These are phyloP conservation scores for Vigna unguiculata DNA, from an alignment of 306 rosid species.

Conservation along the genomic window DNA sequence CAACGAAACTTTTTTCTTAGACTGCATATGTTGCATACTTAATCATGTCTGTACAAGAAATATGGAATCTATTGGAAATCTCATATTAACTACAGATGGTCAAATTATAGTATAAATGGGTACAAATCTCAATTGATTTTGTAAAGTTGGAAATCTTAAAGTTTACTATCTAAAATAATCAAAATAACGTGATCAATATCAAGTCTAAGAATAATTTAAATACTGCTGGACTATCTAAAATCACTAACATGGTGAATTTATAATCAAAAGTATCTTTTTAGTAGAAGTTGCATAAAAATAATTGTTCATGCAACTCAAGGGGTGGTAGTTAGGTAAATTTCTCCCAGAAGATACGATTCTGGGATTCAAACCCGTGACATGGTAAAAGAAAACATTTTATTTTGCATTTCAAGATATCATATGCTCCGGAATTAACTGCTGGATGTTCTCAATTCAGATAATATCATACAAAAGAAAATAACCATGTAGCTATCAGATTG, in stretches of 20 bases:
- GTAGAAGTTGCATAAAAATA: background rate
- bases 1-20: background rate
- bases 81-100: too few species aligned
- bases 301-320: background rate
- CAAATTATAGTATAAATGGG: too few species aligned
- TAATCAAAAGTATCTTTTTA: background rate
- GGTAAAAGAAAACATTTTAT: background rate
- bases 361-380: background rate
- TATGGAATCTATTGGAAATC: background rate
- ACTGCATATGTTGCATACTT: constrained; percentile 20
- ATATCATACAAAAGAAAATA: background rate
- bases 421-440: background rate
- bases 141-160: too few species aligned
- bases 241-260: background rate
- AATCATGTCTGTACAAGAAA: background rate
- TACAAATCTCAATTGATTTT: too few species aligned
- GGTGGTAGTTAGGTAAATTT: background rate
- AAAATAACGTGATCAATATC: background rate
- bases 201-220: constrained; percentile 18
- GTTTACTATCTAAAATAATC: too few species aligned
- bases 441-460: background rate
- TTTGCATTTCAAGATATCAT: background rate
- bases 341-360: background rate
- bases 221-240: constrained; percentile 1
- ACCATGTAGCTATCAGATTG: background rate